These are phyloP conservation scores for Ricinus communis DNA, from an alignment of 345 rosid genomes.

Conservation along the genomic window DNA sequence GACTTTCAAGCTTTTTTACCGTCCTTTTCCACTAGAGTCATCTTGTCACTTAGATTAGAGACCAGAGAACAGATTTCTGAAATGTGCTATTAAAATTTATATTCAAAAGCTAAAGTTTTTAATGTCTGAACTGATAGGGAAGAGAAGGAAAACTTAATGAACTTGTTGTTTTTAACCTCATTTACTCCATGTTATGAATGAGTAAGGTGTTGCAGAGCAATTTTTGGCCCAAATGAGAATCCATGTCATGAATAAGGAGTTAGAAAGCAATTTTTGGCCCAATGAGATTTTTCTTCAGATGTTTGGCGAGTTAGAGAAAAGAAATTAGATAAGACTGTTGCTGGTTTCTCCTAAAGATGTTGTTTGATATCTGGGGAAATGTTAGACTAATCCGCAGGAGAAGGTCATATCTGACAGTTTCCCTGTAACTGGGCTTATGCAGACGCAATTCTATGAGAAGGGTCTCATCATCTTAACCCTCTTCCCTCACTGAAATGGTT, in stretches of 20 bases:
- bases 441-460: neutral
- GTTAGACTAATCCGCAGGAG: neutral
- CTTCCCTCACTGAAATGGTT: neutral
- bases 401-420: neutral
- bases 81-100: neutral
- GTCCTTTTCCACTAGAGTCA: neutral
- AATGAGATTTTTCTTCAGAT: neutral
- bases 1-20: neutral
- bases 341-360: neutral
- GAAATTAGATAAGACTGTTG: neutral
- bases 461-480: neutral
- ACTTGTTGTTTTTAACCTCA: too few relatives aligned
- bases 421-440: neutral
- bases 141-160: neutral
- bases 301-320: neutral
- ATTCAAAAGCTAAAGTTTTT: neutral
- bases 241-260: too few relatives aligned
- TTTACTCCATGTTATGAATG: too few relatives aligned
- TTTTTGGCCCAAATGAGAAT: too few relatives aligned
- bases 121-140: neutral
- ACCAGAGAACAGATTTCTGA: neutral
- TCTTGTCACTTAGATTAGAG: neutral
- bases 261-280: neutral
- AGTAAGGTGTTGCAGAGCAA: too few relatives aligned
- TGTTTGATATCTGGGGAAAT: neutral